A percentile compares a stretch with the other conserved stretches of the same genome.
phyloP scores from a whole-genome alignment of 2,329 filamentous ascomycete genomes.

The Nakataea oryzae region DNA sequence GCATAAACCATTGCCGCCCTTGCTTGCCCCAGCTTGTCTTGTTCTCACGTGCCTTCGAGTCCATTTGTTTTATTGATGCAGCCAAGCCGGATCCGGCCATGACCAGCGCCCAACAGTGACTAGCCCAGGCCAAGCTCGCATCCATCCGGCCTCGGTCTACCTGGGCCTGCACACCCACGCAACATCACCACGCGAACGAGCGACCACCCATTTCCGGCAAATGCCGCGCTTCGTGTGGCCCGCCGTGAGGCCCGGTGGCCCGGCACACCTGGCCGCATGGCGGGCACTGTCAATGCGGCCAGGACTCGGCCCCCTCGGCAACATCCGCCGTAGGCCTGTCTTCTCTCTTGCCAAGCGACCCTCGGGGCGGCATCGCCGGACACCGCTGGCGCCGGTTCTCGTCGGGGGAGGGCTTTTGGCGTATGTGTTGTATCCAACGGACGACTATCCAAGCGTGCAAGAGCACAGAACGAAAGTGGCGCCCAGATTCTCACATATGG shows the following conservation, averaged over 20 bases:
- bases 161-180: not conserved
- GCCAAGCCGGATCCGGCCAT: not conserved
- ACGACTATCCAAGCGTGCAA: constrained; percentile 17
- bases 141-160: not conserved
- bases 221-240: not conserved
- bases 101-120: not conserved
- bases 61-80: not conserved
- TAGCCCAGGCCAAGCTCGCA: not conserved
- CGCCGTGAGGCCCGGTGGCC: not conserved
- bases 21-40: not conserved
- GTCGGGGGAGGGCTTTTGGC: constrained; percentile 23
- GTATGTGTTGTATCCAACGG: constrained; percentile 27
- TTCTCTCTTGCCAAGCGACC: not conserved
- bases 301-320: not conserved
- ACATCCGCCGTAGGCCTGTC: not conserved
- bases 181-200: not conserved
- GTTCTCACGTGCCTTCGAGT: not conserved
- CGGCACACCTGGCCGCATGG: not conserved
- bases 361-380: not conserved
- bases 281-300: not conserved
- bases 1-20: not conserved
- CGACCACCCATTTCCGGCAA: not conserved
- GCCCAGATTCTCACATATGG: not conserved
- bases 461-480: constrained; percentile 1
- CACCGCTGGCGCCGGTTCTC: constrained; percentile 10